Conservation (phyloP, 2,329 filamentous ascomycete genomes). For the Penicillium sumatraense region DNA sequence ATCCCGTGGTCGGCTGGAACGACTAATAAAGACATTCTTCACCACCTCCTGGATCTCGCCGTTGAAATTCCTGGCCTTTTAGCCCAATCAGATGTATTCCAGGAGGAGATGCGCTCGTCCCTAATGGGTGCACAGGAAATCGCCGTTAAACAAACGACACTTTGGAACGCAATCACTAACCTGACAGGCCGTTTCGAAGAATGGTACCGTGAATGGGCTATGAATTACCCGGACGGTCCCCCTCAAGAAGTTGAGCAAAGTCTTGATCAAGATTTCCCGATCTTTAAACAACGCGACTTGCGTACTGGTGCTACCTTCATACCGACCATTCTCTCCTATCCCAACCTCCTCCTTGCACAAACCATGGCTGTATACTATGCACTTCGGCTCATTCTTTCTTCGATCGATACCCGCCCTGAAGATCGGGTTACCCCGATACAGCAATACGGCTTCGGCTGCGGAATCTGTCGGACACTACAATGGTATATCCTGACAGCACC, state of each 20-base stretch:
- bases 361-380: conserved; percentile 43
- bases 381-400: conserved; percentile 38
- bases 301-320: conserved; percentile 37
- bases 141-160: conserved; percentile 34
- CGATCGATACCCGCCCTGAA: conserved; percentile 35
- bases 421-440: conserved; percentile 35
- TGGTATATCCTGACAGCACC: conserved; percentile 41
- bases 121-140: conserved; percentile 36
- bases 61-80: conserved; percentile 40
- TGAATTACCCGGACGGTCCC: conserved; percentile 36
- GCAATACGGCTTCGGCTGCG: conserved; percentile 40
- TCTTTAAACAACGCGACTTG: conserved; percentile 39
- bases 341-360: conserved; percentile 41
- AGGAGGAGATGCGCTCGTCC: conserved; percentile 25
- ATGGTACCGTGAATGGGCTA: conserved; percentile 38
- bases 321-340: conserved; percentile 38
- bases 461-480: conserved; percentile 41
- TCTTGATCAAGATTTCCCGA: conserved; percentile 34
- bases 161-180: conserved; percentile 42
- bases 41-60: conserved; percentile 42
- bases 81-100: conserved; percentile 36
- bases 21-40: conserved; percentile 41
- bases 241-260: conserved; percentile 31
- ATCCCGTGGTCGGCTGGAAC: conserved; percentile 44
- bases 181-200: conserved; percentile 35